Percentiles rank a stretch among this genome's conserved stretches.
Conservation (phyloP, 345 rosid species). For the Pistacia vera region DNA sequence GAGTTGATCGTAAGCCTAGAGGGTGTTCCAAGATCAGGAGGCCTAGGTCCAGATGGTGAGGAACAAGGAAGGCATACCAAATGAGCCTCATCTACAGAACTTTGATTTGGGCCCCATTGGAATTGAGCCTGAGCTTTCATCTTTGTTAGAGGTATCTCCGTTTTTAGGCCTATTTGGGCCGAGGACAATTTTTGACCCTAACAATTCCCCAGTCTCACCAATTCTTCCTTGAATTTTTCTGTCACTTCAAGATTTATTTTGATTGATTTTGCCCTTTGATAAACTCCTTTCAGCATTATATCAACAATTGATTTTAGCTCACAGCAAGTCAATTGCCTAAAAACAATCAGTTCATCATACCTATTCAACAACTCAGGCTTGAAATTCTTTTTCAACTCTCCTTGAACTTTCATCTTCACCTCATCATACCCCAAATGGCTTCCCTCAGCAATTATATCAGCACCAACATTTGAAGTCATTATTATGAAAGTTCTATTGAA, state of each 20-base stretch:
- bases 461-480: constrained; percentile 23
- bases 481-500: constrained; percentile 65
- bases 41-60: too few species aligned
- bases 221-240: constrained; percentile 33
- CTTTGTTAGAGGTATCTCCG: too few species aligned
- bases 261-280: background rate
- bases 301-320: constrained; percentile 57
- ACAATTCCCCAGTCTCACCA: constrained; percentile 51
- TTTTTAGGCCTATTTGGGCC: too few species aligned
- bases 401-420: constrained; percentile 29
- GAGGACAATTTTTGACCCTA: too few species aligned
- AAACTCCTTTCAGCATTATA: constrained; percentile 50
- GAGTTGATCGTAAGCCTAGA: too few species aligned
- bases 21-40: too few species aligned
- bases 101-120: too few species aligned
- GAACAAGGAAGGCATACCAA: too few species aligned
- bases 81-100: too few species aligned
- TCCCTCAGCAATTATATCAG: too few species aligned
- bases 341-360: constrained; percentile 63
- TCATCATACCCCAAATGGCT: background rate
- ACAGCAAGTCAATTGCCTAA: constrained; percentile 45
- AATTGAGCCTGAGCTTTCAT: too few species aligned
- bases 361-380: constrained; percentile 70
- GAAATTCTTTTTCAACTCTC: constrained; percentile 51
- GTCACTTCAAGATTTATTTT: too few species aligned